Conservation (phyloP, 2,329 filamentous ascomycete genomes). For the Fusarium sp. region DNA sequence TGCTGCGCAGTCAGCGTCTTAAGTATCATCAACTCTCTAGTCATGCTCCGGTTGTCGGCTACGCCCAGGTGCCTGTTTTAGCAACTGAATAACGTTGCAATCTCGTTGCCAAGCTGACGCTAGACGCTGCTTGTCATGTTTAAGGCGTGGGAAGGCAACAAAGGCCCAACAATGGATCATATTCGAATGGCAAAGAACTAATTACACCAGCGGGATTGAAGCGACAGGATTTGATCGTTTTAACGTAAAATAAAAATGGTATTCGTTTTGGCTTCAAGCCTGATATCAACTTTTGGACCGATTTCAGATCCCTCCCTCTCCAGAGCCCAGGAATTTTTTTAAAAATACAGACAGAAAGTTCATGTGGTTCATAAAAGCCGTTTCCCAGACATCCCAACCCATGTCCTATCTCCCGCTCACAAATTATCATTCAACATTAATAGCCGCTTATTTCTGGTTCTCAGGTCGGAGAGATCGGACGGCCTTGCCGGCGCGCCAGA, state of each 20-base stretch:
- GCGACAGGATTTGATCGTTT: background rate
- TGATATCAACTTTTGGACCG: constrained; percentile 44
- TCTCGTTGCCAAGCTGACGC: constrained; percentile 4
- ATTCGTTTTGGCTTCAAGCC: constrained; percentile 35
- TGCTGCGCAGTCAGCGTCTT: background rate
- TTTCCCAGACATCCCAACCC: constrained; percentile 27
- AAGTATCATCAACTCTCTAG: background rate
- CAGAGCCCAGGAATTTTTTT: constrained; percentile 36
- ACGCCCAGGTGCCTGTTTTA: constrained; percentile 20
- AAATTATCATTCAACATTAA: constrained; percentile 28
- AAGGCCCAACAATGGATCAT: background rate
- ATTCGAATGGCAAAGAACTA: background rate
- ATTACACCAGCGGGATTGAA: background rate
- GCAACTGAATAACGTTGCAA: background rate
- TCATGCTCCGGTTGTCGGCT: constrained; percentile 20
- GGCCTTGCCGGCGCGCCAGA: constrained; percentile 98
- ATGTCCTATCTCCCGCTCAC: constrained; percentile 11
- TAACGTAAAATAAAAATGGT: constrained; percentile 32
- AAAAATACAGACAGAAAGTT: constrained; percentile 42
- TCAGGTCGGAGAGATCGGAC: constrained; percentile 88
- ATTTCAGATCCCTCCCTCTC: constrained; percentile 36
- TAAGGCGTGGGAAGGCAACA: constrained; percentile 10
- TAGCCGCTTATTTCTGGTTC: constrained; percentile 75
- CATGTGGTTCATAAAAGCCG: constrained; percentile 37
- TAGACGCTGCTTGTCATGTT: constrained; percentile 4